A percentile compares a stretch with the other conserved stretches of the same genome.
phyloP scores from a whole-genome alignment of 2,329 filamentous ascomycete genomes.

The Botrytis elliptica region DNA sequence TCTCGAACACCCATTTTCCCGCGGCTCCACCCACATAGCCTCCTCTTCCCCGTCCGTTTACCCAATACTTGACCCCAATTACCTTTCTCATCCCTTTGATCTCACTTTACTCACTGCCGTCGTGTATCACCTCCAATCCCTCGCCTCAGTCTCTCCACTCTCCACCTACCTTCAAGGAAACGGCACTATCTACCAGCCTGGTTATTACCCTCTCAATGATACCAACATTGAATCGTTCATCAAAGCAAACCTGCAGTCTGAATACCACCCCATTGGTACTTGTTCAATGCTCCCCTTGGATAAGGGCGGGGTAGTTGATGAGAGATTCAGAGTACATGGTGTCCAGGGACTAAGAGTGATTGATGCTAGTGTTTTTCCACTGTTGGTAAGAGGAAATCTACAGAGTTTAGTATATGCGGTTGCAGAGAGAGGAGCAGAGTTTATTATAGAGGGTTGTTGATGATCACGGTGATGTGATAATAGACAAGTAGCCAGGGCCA shows the following conservation, averaged over 20 bases:
- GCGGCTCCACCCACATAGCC: constrained; percentile 52
- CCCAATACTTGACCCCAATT: constrained; percentile 45
- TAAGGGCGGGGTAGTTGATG: constrained; percentile 12
- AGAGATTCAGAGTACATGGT: constrained; percentile 19
- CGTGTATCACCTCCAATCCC: not conserved
- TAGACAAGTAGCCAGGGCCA: not conserved
- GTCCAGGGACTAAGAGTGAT: constrained; percentile 16
- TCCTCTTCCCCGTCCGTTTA: constrained; percentile 39
- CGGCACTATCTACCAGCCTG: not conserved
- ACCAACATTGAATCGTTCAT: not conserved
- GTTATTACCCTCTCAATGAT: not conserved
- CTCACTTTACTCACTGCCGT: constrained; percentile 23
- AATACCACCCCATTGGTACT: constrained; percentile 21
- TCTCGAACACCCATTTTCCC: constrained; percentile 52
- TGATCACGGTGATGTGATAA: not conserved
- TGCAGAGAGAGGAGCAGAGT: constrained; percentile 14
- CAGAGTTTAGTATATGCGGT: constrained; percentile 20
- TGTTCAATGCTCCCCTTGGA: constrained; percentile 10
- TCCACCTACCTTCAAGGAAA: not conserved
- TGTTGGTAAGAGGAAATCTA: constrained; percentile 15
- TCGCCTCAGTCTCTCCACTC: constrained; percentile 8
- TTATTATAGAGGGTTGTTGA: not conserved
- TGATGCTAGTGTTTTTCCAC: constrained; percentile 18
- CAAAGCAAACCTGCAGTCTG: not conserved
- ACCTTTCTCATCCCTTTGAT: constrained; percentile 45